A percentile compares a stretch with the other conserved stretches of the same genome.
These are phyloP conservation scores for Microbotryomycetes sp. DNA, from an alignment of 1,284 basidiomycete genomes.

Conservation along the genomic window DNA sequence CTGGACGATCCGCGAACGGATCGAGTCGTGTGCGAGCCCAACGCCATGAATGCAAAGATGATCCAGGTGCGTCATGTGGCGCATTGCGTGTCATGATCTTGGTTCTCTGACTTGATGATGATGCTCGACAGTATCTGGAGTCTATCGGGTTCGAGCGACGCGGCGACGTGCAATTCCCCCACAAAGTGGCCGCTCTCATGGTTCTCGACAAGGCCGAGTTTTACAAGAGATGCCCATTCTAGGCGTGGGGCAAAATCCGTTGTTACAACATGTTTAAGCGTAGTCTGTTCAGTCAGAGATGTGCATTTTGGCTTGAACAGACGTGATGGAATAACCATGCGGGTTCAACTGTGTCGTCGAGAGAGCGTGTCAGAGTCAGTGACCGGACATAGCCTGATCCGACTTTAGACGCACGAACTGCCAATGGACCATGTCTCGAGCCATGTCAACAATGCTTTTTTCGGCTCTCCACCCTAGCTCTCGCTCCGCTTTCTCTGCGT, in stretches of 20 bases:
- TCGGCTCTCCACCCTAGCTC: slow-evolving; percentile 28
- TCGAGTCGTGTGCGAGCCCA: slow-evolving; percentile 51
- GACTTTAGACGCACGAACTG: slow-evolving; percentile 13
- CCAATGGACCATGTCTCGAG: slow-evolving; percentile 14
- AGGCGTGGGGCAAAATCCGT: slow-evolving; percentile 1
- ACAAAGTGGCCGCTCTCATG: slow-evolving; percentile 36
- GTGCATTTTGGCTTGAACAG: too few relatives aligned
- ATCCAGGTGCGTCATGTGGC: slow-evolving; percentile 14
- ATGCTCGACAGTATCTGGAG: slow-evolving; percentile 30
- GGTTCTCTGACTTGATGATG: not conserved
- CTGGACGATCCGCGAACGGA: slow-evolving; percentile 50
- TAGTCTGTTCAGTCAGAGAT: too few relatives aligned
- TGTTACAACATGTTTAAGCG: too few relatives aligned
- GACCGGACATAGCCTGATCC: not conserved
- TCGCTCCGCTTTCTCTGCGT: slow-evolving; percentile 21
- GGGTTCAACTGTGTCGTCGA: slow-evolving; percentile 4
- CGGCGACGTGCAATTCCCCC: slow-evolving; percentile 33
- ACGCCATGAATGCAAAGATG: slow-evolving; percentile 35
- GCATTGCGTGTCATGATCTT: not conserved
- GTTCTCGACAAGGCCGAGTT: slow-evolving; percentile 33
- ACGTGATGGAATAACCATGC: slow-evolving; percentile 3
- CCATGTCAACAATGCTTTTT: slow-evolving; percentile 10
- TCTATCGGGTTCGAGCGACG: slow-evolving; percentile 33
- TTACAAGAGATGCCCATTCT: slow-evolving; percentile 30
- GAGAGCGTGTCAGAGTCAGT: not conserved